These are phyloP conservation scores for Sporothrix luriei DNA, from an alignment of 2,329 filamentous ascomycete species.

Conservation along the genomic window DNA sequence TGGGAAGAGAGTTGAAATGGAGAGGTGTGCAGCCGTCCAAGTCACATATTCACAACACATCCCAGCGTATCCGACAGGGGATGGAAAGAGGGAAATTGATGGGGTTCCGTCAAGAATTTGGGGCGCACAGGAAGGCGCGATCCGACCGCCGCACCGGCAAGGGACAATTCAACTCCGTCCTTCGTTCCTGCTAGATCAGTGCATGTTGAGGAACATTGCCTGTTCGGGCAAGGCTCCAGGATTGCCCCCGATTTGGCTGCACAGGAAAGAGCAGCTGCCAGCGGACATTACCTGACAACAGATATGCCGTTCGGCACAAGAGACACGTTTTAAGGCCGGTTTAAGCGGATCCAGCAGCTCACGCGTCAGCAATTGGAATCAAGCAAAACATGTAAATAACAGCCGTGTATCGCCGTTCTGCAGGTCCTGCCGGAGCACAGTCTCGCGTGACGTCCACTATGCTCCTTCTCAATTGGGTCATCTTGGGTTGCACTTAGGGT, in stretches of 20 bases:
- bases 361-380: not conserved
- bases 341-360: not conserved
- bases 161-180: not conserved
- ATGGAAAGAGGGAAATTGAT: not conserved
- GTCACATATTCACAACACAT: constrained; percentile 3
- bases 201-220: not conserved
- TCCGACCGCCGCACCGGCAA: constrained; percentile 9
- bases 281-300: not conserved
- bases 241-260: not conserved
- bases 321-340: not conserved
- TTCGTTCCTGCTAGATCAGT: not conserved
- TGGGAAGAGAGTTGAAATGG: not conserved
- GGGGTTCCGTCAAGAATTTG: no score
- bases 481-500: not conserved
- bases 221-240: not conserved
- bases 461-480: not conserved
- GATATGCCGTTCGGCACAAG: not conserved
- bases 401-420: not conserved
- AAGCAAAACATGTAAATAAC: not conserved
- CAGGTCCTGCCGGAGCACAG: not conserved
- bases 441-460: not conserved
- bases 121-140: constrained; percentile 4
- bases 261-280: not conserved
- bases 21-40: not conserved
- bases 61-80: not conserved